Evolutionary conservation across 495 filamentous ascomycete species (phyloP), one percentile per base, ranked within the genome.

Genomic region (Hypomontagnella monticulosa): DNA sequence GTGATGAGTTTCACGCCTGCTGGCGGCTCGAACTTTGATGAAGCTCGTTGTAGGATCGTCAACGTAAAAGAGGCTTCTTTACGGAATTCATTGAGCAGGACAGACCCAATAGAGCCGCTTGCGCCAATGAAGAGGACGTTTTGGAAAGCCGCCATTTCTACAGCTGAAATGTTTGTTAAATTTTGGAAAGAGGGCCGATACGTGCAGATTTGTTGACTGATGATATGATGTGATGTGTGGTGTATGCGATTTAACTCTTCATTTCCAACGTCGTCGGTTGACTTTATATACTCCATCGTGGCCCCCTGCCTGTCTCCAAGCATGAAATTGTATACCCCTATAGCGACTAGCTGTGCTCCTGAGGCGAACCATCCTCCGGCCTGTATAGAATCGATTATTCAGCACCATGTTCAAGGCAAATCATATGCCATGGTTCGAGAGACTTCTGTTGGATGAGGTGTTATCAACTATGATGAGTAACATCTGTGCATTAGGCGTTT

Each of bases 81-180:
- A 18, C 62, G 52, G 20, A 71, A 42, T 20, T 67, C 71, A 4
- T 51, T 20, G 10, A 75, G 63, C 48, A 75, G 43, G 37, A 72
- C 19, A 15, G 43, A 57, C 14, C 69, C 69, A 20, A 73, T 64
- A 37, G 69, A 67, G 16, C 73, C 69, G 23, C 60, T 57, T 10
- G 69, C 69, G 16, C 69, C 73, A 41, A 75, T 61, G 32, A 75
- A 43, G 19, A 75, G 57, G 33, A 73, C 38, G 18, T 66, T 75
- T 30, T 57, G 63, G 59, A 73, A 71, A 11, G 47, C 19, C 8
- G 54, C 14, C 54, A 66, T 66, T 54, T 36, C 12, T 8, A 36
- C 9, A 23, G 23, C 18, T 34, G 32, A 36, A 16, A 9, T 36
- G 11, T 6, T 27, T 27, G 23, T 6, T 3, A 27, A 27, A n/a